These are phyloP conservation scores for Plasmodium inui DNA, from an alignment of 169 alveolate genomes.

Conservation along the genomic window DNA sequence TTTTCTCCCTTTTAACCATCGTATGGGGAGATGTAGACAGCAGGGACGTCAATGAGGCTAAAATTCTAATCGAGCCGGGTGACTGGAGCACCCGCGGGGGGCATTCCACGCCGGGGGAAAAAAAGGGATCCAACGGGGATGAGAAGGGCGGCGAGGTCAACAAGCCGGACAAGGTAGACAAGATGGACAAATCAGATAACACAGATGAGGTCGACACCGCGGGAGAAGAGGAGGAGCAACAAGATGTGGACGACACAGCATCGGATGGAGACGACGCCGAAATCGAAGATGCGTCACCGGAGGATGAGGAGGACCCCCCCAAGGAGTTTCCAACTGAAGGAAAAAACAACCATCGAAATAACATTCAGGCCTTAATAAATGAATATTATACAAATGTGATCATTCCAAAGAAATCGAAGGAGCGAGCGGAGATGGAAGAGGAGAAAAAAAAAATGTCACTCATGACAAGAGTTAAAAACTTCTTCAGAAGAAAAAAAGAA, in stretches of 20 bases:
- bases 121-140: neutral
- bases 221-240: neutral
- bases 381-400: neutral
- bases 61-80: neutral
- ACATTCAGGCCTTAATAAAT: neutral
- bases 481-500: neutral
- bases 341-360: neutral
- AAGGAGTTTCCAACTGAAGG: neutral
- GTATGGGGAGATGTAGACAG: neutral
- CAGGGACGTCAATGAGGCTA: neutral
- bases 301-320: neutral
- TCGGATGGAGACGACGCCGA: neutral
- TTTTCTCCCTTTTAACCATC: neutral
- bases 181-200: neutral
- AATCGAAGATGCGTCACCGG: neutral
- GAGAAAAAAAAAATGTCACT: neutral
- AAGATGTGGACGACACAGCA: neutral
- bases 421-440: neutral
- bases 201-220: neutral
- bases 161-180: too few species aligned
- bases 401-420: neutral
- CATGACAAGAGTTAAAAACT: neutral
- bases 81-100: neutral
- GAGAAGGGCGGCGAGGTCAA: neutral
- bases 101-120: neutral